Evolutionary conservation across 2,329 filamentous ascomycete genomes (phyloP), one percentile per base, ranked within the genome.

Genomic region (Penicillium sclerotigenum): DNA sequence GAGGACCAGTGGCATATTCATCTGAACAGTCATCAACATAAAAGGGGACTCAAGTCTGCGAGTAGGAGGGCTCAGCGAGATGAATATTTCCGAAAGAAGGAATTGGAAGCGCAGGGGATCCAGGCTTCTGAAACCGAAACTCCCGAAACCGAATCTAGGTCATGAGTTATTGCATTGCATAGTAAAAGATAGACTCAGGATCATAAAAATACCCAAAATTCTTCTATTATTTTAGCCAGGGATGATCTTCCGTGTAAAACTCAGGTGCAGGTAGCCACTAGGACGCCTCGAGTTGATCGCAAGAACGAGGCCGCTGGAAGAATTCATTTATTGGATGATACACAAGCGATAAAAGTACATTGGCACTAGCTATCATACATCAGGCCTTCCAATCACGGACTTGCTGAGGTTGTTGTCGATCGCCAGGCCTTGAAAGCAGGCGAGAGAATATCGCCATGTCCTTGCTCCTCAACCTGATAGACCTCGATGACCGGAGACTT

Each of bases 391-490:
- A 57, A 40, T 56, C 26, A 59, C 41, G 37, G 48, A 31, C 33
- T 24, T 10, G 18, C 37, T 45, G 31, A 47, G 59, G 51, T 24
- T 8, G 45, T 38, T 22, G 47, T 47, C 14, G 62, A 60, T 47
- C 84, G 75, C 88, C 90, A 96, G 59, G 87, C 82, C 66, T 89
- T 81, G 68, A 96, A 96, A 14, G 89, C 84, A 22, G 87, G 82
- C 3, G 88, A 89, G 38, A 96, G 76, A 47, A 96, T 90, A 24
- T 83, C 80, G 0, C 90, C 91, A 60, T 89, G 85, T 0, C 90
- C 90, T 1, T 83, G 83, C 61, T 91, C 88, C 64, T 90, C 84
- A 5, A 91, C 76, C 67, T 83, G 86, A 73, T 83, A 88, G 0
- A 96, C 82, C 64, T 94, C 88, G 57, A 97, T 88, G 6, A 76